Evolutionary conservation across 176 grass and related monocot species (phyloP).

Genomic region (Puya raimondii): DNA sequence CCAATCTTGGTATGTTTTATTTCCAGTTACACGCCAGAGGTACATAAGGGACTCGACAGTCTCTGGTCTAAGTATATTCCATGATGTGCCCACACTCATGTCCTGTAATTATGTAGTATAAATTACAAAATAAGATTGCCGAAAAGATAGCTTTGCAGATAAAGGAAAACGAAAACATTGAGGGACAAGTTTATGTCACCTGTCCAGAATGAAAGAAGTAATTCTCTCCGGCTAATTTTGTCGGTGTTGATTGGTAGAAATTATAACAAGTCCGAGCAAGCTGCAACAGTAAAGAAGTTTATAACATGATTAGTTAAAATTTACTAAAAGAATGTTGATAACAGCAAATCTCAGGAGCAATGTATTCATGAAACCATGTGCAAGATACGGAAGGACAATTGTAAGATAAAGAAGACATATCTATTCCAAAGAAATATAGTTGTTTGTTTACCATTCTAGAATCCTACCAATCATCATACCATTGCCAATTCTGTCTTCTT

Average conservation of each 20-base stretch:
- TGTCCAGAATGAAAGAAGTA: slow-evolving; percentile 69
- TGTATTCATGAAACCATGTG: too few relatives aligned
- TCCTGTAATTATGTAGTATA: slow-evolving; percentile 36
- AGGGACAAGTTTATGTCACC: slow-evolving; percentile 26
- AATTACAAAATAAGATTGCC: too few relatives aligned
- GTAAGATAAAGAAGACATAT: neutral
- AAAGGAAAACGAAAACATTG: slow-evolving; percentile 8
- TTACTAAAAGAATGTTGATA: too few relatives aligned
- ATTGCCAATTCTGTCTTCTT: too few relatives aligned
- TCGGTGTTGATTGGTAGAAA: slow-evolving; percentile 89
- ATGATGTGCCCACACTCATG: slow-evolving; percentile 96
- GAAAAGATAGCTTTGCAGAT: too few relatives aligned
- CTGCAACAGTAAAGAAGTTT: slow-evolving; percentile 20
- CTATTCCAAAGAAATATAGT: too few relatives aligned
- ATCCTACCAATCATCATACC: too few relatives aligned
- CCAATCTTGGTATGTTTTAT: slow-evolving; percentile 99
- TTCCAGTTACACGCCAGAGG: slow-evolving; percentile 82
- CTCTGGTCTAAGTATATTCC: slow-evolving; percentile 98
- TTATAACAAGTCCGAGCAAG: slow-evolving; percentile 97
- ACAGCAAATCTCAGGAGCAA: too few relatives aligned
- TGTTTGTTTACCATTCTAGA: too few relatives aligned
- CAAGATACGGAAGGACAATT: neutral
- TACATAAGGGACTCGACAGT: slow-evolving; percentile 97
- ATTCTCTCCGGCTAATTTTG: slow-evolving; percentile 96
- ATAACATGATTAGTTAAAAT: too few relatives aligned